Evolutionary conservation across 495 filamentous ascomycete species (phyloP).

Genomic region (Penicillium robsamsonii): DNA sequence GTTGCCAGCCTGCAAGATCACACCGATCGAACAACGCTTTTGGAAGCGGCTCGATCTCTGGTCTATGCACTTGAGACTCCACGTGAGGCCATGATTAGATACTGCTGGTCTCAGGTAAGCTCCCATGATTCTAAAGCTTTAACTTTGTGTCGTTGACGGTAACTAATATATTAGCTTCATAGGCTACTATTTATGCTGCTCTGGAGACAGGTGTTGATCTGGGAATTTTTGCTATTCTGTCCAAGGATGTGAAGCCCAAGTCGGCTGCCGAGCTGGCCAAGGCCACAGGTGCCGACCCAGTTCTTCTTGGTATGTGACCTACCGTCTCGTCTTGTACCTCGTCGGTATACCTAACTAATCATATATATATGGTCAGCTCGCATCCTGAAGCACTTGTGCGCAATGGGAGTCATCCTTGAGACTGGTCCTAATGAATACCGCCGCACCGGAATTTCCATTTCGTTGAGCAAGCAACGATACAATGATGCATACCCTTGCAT

Average conservation of each 20-base stretch:
- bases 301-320: conserved; percentile 28
- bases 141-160: neutral
- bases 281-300: conserved; percentile 30
- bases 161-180: neutral
- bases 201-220: conserved; percentile 35
- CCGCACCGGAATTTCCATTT: conserved; percentile 41
- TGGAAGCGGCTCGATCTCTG: conserved; percentile 32
- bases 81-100: conserved; percentile 40
- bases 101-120: conserved; percentile 40
- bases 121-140: neutral
- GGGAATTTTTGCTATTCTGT: conserved; percentile 34
- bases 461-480: conserved; percentile 38
- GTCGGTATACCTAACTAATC: neutral
- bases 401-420: conserved; percentile 49
- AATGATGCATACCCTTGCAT: conserved; percentile 36
- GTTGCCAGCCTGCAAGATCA: conserved; percentile 17
- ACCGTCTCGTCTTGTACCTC: neutral
- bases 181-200: conserved; percentile 26
- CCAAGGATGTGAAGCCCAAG: conserved; percentile 34
- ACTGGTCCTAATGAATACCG: conserved; percentile 44
- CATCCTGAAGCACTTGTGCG: conserved; percentile 48
- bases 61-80: conserved; percentile 42
- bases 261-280: conserved; percentile 29
- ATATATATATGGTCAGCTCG: conserved; percentile 21
- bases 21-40: conserved; percentile 23